These are phyloP conservation scores for Celoporthe dispersa DNA, from an alignment of 2,329 filamentous ascomycete genomes.

Conservation along the genomic window DNA sequence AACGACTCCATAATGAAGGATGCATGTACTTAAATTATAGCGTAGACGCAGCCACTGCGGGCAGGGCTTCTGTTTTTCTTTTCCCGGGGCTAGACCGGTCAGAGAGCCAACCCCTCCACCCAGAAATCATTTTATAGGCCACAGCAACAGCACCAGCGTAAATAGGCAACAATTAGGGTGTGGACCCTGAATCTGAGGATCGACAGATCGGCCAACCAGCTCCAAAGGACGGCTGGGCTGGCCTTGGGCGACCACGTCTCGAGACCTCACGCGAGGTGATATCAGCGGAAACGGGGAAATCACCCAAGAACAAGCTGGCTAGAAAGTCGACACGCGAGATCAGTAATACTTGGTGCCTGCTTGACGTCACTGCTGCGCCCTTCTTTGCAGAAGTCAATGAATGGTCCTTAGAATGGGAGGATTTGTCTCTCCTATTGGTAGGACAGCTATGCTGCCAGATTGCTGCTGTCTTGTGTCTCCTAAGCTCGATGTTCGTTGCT, in stretches of 20 bases:
- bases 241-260: background rate
- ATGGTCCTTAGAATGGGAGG: background rate
- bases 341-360: background rate
- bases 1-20: background rate
- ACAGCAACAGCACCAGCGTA: background rate
- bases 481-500: background rate
- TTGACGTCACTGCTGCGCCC: background rate
- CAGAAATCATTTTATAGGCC: background rate
- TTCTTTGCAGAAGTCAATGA: background rate
- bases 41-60: background rate
- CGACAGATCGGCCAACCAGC: constrained; percentile 20
- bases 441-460: background rate
- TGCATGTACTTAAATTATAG: background rate
- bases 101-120: background rate
- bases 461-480: background rate
- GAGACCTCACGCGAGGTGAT: constrained; percentile 22
- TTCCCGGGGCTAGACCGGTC: background rate
- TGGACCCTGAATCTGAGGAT: constrained; percentile 28
- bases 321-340: background rate
- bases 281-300: constrained; percentile 7
- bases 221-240: background rate
- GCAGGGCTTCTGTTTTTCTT: background rate
- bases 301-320: background rate
- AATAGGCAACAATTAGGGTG: constrained; percentile 10
- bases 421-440: background rate